Percentiles rank a stretch among this genome's conserved stretches.
phyloP scores from a whole-genome alignment of 2,329 filamentous ascomycete species.

The Cadophora sp. region DNA sequence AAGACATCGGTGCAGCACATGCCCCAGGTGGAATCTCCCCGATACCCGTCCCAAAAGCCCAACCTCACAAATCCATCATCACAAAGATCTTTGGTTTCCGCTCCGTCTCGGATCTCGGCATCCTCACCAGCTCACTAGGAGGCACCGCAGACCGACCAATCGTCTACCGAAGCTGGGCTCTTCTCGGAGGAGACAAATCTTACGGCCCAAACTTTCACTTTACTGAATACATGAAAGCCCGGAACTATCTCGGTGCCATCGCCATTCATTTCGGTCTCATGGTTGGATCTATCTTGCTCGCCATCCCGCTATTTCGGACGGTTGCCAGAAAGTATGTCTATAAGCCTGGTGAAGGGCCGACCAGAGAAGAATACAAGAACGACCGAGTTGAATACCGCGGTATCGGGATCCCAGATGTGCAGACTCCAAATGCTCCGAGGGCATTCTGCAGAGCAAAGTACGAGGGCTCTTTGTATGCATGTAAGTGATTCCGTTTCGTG shows the following conservation, averaged over 20 bases:
- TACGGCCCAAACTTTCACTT: constrained; percentile 70
- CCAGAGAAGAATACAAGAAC: constrained; percentile 58
- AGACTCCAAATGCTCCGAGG: constrained; percentile 45
- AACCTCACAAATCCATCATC: constrained; percentile 47
- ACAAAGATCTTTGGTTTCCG: constrained; percentile 58
- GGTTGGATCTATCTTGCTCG: constrained; percentile 50
- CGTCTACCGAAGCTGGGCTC: constrained; percentile 69
- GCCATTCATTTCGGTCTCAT: constrained; percentile 57
- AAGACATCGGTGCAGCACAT: constrained; percentile 54
- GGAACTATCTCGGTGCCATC: constrained; percentile 58
- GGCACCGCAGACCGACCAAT: constrained; percentile 58
- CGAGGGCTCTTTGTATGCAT: constrained; percentile 68
- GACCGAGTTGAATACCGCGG: constrained; percentile 70
- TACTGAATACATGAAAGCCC: constrained; percentile 59
- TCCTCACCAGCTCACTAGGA: constrained; percentile 60
- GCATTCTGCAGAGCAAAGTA: constrained; percentile 63
- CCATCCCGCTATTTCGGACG: constrained; percentile 48
- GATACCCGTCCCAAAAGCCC: constrained; percentile 48
- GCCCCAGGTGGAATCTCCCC: constrained; percentile 65
- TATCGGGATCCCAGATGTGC: constrained; percentile 65
- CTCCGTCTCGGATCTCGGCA: constrained; percentile 58
- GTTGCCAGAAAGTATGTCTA: constrained; percentile 54
- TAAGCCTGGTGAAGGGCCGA: constrained; percentile 62
- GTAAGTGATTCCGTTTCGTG: constrained; percentile 52
- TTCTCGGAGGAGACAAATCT: constrained; percentile 54